These are phyloP conservation scores for Postia placenta DNA, from an alignment of 768 basidiomycete genomes.

Conservation along the genomic window DNA sequence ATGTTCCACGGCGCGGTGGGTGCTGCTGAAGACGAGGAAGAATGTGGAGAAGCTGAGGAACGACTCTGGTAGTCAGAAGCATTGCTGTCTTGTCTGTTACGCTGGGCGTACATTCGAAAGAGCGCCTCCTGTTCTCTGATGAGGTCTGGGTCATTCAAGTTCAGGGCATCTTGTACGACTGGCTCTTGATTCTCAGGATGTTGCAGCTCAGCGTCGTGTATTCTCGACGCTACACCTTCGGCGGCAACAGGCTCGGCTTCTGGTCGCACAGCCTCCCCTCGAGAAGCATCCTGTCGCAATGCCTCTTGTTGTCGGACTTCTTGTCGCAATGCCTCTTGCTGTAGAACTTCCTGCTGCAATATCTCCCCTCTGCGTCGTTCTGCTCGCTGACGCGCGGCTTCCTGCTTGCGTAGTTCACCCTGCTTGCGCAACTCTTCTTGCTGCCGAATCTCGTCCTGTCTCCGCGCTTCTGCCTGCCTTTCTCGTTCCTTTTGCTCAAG, in stretches of 20 bases:
- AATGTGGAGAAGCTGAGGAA: slow-evolving; percentile 4
- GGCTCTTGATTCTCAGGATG: too few species aligned
- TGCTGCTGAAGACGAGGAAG: slow-evolving; percentile 21
- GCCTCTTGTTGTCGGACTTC: slow-evolving; percentile 7
- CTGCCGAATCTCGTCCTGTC: not conserved
- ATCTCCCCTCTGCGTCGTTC: slow-evolving; percentile 14
- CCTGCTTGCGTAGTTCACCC: too few species aligned
- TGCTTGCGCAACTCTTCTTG: too few species aligned
- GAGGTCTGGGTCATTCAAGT: slow-evolving; percentile 23
- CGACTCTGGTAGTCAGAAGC: not conserved
- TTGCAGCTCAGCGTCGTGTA: too few species aligned
- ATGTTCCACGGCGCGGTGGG: slow-evolving; percentile 22
- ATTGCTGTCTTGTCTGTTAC: slow-evolving; percentile 24
- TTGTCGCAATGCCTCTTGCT: slow-evolving; percentile 12
- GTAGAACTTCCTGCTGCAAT: slow-evolving; percentile 26
- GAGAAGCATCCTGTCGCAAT: not conserved
- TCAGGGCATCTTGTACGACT: too few species aligned
- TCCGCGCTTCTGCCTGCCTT: slow-evolving; percentile 1
- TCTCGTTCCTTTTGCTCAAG: slow-evolving; percentile 19
- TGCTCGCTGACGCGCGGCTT: slow-evolving; percentile 6
- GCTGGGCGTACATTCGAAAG: slow-evolving; percentile 12
- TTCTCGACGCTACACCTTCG: not conserved
- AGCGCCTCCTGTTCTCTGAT: slow-evolving; percentile 22
- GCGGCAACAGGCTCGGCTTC: not conserved
- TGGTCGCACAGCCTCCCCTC: slow-evolving; percentile 24